These are phyloP conservation scores for Clonostachys chloroleuca DNA, from an alignment of 2,329 filamentous ascomycete species.

Conservation along the genomic window DNA sequence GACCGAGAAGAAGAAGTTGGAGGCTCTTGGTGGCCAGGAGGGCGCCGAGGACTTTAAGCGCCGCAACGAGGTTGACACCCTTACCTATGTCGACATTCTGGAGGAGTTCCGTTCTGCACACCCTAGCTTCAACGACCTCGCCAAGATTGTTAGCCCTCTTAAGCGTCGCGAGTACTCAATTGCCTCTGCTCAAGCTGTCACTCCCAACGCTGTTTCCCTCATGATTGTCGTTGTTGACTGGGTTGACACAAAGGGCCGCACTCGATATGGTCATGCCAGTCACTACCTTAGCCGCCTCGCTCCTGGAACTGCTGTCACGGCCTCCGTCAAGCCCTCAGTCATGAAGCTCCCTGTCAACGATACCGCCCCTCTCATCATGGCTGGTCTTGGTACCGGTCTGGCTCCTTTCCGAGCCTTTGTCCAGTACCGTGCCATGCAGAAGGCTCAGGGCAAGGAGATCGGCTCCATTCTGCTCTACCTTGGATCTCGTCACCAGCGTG, in stretches of 20 bases:
- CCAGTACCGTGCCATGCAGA: constrained; percentile 96
- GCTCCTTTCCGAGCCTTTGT: constrained; percentile 99
- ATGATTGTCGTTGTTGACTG: constrained; percentile 98
- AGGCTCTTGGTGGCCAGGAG: constrained; percentile 70
- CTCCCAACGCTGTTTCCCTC: constrained; percentile 81
- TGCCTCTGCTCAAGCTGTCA: constrained; percentile 92
- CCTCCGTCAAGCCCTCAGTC: constrained; percentile 94
- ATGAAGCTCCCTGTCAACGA: constrained; percentile 94
- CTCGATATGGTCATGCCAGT: constrained; percentile 89
- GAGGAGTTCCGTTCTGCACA: constrained; percentile 87
- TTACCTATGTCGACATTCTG: constrained; percentile 87
- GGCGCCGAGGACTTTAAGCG: constrained; percentile 90
- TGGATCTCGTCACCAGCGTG: constrained; percentile 92
- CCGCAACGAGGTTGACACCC: constrained; percentile 82
- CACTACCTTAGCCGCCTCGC: constrained; percentile 78
- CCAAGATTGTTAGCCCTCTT: constrained; percentile 81
- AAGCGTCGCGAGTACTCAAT: constrained; percentile 99
- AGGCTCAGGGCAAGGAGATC: constrained; percentile 93
- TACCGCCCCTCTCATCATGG: constrained; percentile 96
- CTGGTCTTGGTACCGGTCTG: constrained; percentile 93
- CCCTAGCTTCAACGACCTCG: constrained; percentile 82
- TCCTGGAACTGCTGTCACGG: constrained; percentile 76
- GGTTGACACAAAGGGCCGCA: constrained; percentile 83
- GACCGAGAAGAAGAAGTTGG: constrained; percentile 75
- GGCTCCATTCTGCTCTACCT: constrained; percentile 93